These are phyloP conservation scores for Chrysanthemum seticuspe DNA, from an alignment of 129 eudicot species.

Conservation along the genomic window DNA sequence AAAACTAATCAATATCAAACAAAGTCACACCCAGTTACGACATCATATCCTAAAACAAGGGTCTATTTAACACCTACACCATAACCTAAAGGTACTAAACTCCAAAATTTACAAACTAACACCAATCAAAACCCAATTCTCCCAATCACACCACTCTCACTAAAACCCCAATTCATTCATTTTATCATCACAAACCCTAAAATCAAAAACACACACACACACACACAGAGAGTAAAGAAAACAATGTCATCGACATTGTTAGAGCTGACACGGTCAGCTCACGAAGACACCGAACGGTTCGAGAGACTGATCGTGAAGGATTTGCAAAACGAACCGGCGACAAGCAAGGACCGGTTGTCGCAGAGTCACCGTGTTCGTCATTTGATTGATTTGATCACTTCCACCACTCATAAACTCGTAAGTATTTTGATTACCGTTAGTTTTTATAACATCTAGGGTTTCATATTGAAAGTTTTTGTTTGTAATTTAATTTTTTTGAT, in stretches of 20 bases:
- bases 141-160: constrained; percentile 20
- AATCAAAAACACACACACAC: too few relatives aligned
- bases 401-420: constrained; percentile 76
- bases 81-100: too few relatives aligned
- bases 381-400: constrained; percentile 74
- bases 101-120: too few relatives aligned
- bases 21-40: too few relatives aligned
- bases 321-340: constrained; percentile 79
- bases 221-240: too few relatives aligned
- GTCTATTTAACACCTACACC: too few relatives aligned
- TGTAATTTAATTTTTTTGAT: too few relatives aligned
- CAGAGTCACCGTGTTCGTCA: constrained; percentile 96
- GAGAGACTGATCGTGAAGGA: constrained; percentile 83
- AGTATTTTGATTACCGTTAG: neutral
- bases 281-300: constrained; percentile 92
- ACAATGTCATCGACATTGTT: constrained; percentile 90
- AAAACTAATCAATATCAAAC: too few relatives aligned
- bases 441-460: neutral
- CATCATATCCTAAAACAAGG: too few relatives aligned
- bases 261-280: constrained; percentile 85
- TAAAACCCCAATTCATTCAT: constrained; percentile 20
- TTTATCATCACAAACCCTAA: too few relatives aligned
- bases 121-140: constrained; percentile 3
- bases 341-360: constrained; percentile 68
- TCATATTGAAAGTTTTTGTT: too few relatives aligned